These are phyloP conservation scores for Botrytis hyacinthi DNA, from an alignment of 2,329 filamentous ascomycete genomes.

Conservation along the genomic window DNA sequence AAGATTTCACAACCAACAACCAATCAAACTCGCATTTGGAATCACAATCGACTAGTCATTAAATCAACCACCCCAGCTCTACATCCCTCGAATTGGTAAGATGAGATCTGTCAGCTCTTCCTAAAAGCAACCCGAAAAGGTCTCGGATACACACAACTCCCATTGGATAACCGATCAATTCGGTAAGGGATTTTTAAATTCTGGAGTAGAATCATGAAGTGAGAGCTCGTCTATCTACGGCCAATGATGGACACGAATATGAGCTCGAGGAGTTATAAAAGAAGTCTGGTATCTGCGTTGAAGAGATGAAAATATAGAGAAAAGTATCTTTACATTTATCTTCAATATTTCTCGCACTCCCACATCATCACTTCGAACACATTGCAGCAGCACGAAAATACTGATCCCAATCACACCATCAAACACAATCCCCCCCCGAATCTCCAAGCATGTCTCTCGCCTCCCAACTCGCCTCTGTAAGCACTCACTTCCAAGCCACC, in stretches of 20 bases:
- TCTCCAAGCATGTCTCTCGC: background rate
- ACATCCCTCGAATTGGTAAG: too few relatives aligned
- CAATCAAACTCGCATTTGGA: background rate
- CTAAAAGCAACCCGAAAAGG: background rate
- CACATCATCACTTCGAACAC: background rate
- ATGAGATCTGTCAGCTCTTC: background rate
- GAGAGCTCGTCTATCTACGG: background rate
- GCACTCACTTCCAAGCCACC: background rate
- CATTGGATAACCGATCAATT: background rate
- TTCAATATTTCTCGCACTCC: background rate
- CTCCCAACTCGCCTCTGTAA: background rate
- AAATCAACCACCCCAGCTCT: background rate
- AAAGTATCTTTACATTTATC: background rate
- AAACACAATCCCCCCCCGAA: background rate
- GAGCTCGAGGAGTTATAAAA: background rate
- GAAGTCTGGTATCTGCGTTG: background rate
- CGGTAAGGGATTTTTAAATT: background rate
- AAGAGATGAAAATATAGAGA: background rate
- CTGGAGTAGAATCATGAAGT: background rate
- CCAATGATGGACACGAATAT: background rate
- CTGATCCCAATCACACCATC: background rate
- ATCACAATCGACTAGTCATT: background rate
- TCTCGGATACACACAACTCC: background rate
- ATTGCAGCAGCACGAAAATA: background rate
- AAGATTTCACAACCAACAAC: background rate